phyloP scores from a whole-genome alignment of 371 early-diverging fungal genomes.

The Circinella minor region DNA sequence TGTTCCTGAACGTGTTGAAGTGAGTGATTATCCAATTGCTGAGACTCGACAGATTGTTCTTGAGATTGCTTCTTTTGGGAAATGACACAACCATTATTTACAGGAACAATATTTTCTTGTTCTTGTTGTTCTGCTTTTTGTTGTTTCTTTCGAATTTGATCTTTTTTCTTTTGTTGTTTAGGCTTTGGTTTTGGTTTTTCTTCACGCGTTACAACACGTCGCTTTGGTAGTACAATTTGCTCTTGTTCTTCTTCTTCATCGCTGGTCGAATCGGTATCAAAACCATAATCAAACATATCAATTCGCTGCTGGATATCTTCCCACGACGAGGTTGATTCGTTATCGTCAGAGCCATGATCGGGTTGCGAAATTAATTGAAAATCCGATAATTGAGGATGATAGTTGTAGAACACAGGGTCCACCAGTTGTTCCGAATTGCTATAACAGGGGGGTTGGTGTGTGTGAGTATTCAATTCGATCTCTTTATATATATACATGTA shows the following conservation, averaged over 20 bases:
- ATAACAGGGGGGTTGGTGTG: constrained; percentile 4
- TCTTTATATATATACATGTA: background rate
- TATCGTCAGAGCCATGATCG: constrained; percentile 22
- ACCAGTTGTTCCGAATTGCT: constrained; percentile 10
- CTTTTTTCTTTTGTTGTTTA: background rate
- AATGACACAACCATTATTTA: no score
- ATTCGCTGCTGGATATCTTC: constrained; percentile 18
- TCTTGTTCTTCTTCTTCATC: constrained; percentile 11
- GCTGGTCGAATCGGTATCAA: constrained; percentile 10
- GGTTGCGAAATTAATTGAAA: constrained; percentile 19
- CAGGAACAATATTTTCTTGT: no score
- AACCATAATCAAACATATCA: constrained; percentile 20
- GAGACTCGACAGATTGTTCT: no score
- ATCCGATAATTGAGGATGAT: constrained; percentile 15
- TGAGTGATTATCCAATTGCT: no score
- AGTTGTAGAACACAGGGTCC: constrained; percentile 9
- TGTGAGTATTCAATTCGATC: background rate
- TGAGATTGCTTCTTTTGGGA: no score
- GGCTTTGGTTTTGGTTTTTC: background rate
- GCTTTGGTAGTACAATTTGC: background rate
- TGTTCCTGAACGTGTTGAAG: background rate
- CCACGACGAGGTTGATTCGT: constrained; percentile 25
- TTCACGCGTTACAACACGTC: background rate
- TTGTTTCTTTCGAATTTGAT: background rate
- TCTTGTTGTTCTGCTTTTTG: background rate